phyloP scores from a whole-genome alignment of 2,329 filamentous ascomycete species.

The Pezicula neosporulosa region DNA sequence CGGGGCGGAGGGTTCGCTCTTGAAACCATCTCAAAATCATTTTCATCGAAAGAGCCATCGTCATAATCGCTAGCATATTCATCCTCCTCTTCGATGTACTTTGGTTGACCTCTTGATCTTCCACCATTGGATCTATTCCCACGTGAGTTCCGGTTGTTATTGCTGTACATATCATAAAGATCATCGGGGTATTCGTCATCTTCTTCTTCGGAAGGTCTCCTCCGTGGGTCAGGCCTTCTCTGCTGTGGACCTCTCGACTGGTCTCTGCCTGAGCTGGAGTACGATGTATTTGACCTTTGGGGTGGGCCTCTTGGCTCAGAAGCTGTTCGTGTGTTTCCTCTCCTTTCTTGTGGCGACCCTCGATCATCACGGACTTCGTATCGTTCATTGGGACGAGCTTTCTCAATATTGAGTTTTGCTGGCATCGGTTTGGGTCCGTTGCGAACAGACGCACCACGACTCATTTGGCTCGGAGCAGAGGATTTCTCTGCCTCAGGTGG shows the following conservation, averaged over 20 bases:
- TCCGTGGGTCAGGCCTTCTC: constrained; percentile 16
- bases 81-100: constrained; percentile 78
- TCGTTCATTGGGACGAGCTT: constrained; percentile 43
- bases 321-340: constrained; percentile 44
- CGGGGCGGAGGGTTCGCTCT: constrained; percentile 41
- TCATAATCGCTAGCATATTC: constrained; percentile 72
- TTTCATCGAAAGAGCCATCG: constrained; percentile 67
- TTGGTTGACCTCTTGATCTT: constrained; percentile 43
- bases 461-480: constrained; percentile 31
- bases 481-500: constrained; percentile 81
- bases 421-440: constrained; percentile 58
- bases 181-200: constrained; percentile 59
- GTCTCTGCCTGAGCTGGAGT: constrained; percentile 17
- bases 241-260: constrained; percentile 18
- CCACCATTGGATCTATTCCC: constrained; percentile 33
- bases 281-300: constrained; percentile 26
- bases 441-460: constrained; percentile 57
- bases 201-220: constrained; percentile 25
- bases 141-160: constrained; percentile 29
- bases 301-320: constrained; percentile 46
- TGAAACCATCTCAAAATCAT: constrained; percentile 76
- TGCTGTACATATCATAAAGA: constrained; percentile 65
- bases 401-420: constrained; percentile 61
- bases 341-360: constrained; percentile 33
- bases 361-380: constrained; percentile 28